Evolutionary conservation across 1,139 yeast species (phyloP).

Genomic region (Eremothecium cymbalariae): DNA sequence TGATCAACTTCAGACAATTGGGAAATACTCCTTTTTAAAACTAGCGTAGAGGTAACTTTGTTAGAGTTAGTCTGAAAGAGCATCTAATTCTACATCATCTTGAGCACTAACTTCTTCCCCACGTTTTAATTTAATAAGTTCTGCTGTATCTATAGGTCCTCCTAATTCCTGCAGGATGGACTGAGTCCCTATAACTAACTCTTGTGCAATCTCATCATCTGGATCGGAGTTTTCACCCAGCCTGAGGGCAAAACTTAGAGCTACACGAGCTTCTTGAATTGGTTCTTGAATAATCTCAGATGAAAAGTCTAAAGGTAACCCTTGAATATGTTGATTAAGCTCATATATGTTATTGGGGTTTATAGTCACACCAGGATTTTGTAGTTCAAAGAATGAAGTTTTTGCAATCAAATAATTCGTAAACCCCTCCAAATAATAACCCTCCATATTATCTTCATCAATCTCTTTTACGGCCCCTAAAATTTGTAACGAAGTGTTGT

Average conservation of each 20-base stretch:
- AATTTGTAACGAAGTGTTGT: slow-evolving; percentile 56
- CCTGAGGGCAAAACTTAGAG: slow-evolving; percentile 50
- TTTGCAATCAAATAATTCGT: slow-evolving; percentile 57
- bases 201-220: slow-evolving; percentile 47
- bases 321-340: slow-evolving; percentile 44
- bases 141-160: slow-evolving; percentile 39
- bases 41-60: too few species aligned
- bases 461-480: slow-evolving; percentile 59
- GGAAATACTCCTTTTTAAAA: too few species aligned
- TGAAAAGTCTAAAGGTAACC: slow-evolving; percentile 34
- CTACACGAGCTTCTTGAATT: slow-evolving; percentile 43
- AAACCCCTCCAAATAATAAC: slow-evolving; percentile 74
- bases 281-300: slow-evolving; percentile 32
- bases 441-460: slow-evolving; percentile 75
- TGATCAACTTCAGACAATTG: too few species aligned
- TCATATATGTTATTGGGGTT: slow-evolving; percentile 29
- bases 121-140: slow-evolving; percentile 36
- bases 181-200: slow-evolving; percentile 46
- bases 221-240: slow-evolving; percentile 28
- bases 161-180: slow-evolving; percentile 48
- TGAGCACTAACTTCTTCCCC: slow-evolving; percentile 41
- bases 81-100: slow-evolving; percentile 33
- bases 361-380: slow-evolving; percentile 19
- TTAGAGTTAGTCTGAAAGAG: too few species aligned
- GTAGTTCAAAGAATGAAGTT: slow-evolving; percentile 27